Evolutionary conservation across 2,329 filamentous ascomycete species (phyloP).

Genomic region (Colletotrichum higginsianum): DNA sequence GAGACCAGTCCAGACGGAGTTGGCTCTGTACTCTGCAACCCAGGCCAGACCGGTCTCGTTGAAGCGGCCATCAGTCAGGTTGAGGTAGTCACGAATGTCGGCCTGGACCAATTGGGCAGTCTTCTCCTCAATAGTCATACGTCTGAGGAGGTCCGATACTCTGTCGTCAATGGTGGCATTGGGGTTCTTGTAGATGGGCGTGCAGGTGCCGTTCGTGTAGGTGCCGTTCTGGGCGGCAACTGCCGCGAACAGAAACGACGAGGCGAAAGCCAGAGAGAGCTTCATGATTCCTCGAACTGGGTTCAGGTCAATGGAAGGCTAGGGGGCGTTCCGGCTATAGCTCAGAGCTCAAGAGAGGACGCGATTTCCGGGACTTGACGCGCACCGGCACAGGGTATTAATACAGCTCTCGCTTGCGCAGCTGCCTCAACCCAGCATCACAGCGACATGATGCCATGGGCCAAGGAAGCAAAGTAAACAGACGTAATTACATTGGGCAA

Average conservation of each 20-base stretch:
- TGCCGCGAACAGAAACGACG: conserved; percentile 46
- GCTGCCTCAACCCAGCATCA: not conserved
- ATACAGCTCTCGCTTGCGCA: conserved; percentile 33
- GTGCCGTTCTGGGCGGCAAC: conserved; percentile 47
- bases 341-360: conserved; percentile 22
- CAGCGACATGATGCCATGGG: conserved; percentile 33
- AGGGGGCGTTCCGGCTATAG: conserved; percentile 31
- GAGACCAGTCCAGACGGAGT: conserved; percentile 80
- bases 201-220: conserved; percentile 38
- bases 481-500: conserved; percentile 41
- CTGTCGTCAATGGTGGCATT: conserved; percentile 74
- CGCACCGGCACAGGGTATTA: conserved; percentile 40
- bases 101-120: conserved; percentile 78
- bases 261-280: conserved; percentile 46
- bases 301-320: conserved; percentile 22
- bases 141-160: conserved; percentile 76
- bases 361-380: conserved; percentile 5
- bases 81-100: conserved; percentile 81
- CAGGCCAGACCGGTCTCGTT: conserved; percentile 77
- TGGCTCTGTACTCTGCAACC: conserved; percentile 77
- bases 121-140: conserved; percentile 84
- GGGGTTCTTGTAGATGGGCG: conserved; percentile 74
- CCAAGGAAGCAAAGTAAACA: conserved; percentile 30
- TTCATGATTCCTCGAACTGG: conserved; percentile 48
- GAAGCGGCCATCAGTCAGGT: conserved; percentile 75